These are phyloP conservation scores for Ampelocalamus luodianensis DNA, from an alignment of 176 grass and related monocot species.

Conservation along the genomic window DNA sequence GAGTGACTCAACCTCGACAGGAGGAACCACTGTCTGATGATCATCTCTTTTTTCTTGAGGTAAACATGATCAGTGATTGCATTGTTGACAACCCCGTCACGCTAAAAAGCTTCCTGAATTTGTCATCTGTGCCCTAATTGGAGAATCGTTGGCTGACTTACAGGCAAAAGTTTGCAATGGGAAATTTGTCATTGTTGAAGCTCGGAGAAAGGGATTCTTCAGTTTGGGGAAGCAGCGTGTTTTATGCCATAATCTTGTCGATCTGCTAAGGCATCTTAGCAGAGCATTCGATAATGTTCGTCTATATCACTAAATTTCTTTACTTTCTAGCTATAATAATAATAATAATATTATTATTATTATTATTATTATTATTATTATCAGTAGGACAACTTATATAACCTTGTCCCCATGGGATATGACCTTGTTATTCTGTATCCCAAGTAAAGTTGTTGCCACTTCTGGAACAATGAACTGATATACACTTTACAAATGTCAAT, in stretches of 20 bases:
- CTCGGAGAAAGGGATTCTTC: slow-evolving; percentile 88
- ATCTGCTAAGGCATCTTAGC: slow-evolving; percentile 89
- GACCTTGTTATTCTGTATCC: background rate
- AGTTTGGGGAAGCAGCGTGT: slow-evolving; percentile 93
- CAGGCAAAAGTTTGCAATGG: slow-evolving; percentile 92
- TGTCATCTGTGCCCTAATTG: slow-evolving; percentile 27
- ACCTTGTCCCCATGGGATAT: background rate
- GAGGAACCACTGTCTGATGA: slow-evolving; percentile 82
- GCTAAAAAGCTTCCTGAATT: background rate
- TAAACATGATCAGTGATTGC: slow-evolving; percentile 46
- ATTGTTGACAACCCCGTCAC: background rate
- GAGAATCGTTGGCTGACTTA: slow-evolving; percentile 28
- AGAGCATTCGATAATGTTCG: slow-evolving; percentile 92
- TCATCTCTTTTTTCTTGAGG: slow-evolving; percentile 95
- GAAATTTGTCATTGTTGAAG: slow-evolving; percentile 82
- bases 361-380: no score
- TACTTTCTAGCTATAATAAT: background rate
- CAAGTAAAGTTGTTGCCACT: background rate
- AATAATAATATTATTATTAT: no score
- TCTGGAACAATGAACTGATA: background rate
- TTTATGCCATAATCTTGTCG: slow-evolving; percentile 91
- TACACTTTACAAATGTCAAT: slow-evolving; percentile 9
- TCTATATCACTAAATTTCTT: slow-evolving; percentile 16
- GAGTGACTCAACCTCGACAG: slow-evolving; percentile 68
- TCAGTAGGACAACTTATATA: background rate